Evolutionary conservation across 805 yeast genomes (phyloP).

Genomic region (Saccharomycopsis oosterbeekiorum): DNA sequence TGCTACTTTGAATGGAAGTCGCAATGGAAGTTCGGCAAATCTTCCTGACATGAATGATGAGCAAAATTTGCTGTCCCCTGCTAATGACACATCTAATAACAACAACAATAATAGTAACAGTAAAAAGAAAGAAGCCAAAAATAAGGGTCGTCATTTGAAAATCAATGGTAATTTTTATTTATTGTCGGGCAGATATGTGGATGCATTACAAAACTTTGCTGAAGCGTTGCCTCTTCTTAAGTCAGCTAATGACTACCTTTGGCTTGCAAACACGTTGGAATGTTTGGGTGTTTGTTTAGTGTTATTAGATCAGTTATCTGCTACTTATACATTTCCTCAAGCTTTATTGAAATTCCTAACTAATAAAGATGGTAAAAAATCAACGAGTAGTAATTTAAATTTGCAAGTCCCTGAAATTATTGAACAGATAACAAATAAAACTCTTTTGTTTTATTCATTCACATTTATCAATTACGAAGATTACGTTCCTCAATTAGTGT

Average conservation of each 20-base stretch:
- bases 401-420: conserved; percentile 28
- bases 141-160: conserved; percentile 67
- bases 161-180: conserved; percentile 67
- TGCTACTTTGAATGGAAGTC: conserved; percentile 6
- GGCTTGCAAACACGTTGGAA: conserved; percentile 87
- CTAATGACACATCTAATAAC: too few relatives aligned
- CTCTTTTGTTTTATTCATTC: conserved; percentile 35
- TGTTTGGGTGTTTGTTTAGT: conserved; percentile 61
- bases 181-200: conserved; percentile 66
- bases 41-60: neutral
- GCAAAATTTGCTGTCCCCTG: neutral
- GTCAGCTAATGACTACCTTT: conserved; percentile 61
- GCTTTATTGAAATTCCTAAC: conserved; percentile 17
- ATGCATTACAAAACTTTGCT: conserved; percentile 63
- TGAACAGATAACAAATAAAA: conserved; percentile 29
- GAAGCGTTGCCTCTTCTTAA: conserved; percentile 58
- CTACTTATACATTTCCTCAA: conserved; percentile 40
- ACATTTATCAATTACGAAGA: conserved; percentile 58
- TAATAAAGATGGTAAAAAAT: conserved; percentile 13
- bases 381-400: conserved; percentile 10
- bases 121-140: conserved; percentile 31
- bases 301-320: conserved; percentile 46
- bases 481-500: conserved; percentile 72
- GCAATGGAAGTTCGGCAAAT: neutral
- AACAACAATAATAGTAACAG: conserved; percentile 1